Evolutionary conservation across 345 rosid genomes (phyloP).

Genomic region (Dipteronia sinensis): DNA sequence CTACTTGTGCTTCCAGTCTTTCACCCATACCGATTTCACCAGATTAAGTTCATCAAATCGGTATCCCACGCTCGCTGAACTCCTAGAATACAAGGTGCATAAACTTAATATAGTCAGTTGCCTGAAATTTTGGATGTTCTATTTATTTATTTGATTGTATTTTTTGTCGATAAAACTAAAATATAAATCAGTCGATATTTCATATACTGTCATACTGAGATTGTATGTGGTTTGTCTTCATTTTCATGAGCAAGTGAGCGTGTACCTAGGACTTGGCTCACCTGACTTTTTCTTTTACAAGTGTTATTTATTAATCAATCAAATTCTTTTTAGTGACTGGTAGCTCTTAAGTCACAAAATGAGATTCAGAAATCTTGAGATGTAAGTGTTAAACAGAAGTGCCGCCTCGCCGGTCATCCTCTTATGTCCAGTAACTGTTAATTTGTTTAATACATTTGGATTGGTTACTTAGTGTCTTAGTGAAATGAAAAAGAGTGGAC

Average conservation of each 20-base stretch:
- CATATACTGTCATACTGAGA: background rate
- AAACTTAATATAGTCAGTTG: background rate
- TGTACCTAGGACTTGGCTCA: background rate
- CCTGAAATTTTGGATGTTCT: slow-evolving; percentile 25
- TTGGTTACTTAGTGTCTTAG: background rate
- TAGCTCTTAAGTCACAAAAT: background rate
- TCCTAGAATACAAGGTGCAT: background rate
- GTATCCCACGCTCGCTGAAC: background rate
- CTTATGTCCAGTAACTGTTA: background rate
- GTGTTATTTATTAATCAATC: background rate
- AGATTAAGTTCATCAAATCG: background rate
- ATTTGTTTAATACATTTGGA: background rate
- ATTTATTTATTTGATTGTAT: slow-evolving; percentile 10
- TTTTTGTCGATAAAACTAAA: background rate
- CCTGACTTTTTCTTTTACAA: too few relatives aligned
- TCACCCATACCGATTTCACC: background rate
- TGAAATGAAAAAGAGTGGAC: background rate
- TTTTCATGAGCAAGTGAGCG: background rate
- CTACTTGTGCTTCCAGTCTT: background rate
- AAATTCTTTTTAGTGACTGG: background rate
- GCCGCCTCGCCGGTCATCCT: background rate
- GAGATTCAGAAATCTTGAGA: background rate
- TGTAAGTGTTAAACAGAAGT: background rate
- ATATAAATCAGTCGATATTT: background rate
- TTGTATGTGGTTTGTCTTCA: background rate